phyloP scores from a whole-genome alignment of 2,329 filamentous ascomycete species.

The Bipolaris zeicola region DNA sequence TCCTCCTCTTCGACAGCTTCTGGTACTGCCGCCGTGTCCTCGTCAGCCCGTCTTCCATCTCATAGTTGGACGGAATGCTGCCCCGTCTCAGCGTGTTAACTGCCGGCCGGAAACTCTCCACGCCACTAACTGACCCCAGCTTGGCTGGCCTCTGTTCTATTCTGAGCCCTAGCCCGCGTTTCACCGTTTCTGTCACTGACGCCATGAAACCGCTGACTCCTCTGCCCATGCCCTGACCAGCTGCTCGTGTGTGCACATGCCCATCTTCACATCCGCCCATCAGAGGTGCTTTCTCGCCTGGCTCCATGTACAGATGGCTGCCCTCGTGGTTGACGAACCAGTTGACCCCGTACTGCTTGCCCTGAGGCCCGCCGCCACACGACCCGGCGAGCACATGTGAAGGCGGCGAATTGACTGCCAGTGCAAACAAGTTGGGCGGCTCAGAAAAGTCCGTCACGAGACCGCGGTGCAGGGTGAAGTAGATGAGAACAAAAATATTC shows the following conservation, averaged over 20 bases:
- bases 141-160: constrained; percentile 11
- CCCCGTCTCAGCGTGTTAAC: constrained; percentile 22
- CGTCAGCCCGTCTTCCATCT: constrained; percentile 44
- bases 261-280: constrained; percentile 16
- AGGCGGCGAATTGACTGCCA: constrained; percentile 70
- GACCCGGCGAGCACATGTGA: constrained; percentile 58
- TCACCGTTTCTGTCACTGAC: constrained; percentile 11
- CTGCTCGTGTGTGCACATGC: constrained; percentile 16
- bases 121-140: constrained; percentile 29
- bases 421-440: constrained; percentile 73
- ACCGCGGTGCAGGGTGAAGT: constrained; percentile 64
- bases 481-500: constrained; percentile 68
- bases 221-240: constrained; percentile 9
- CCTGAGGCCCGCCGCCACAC: constrained; percentile 62
- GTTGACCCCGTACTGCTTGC: constrained; percentile 54
- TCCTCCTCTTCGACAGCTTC: constrained; percentile 46
- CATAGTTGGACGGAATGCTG: constrained; percentile 34
- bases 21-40: constrained; percentile 42
- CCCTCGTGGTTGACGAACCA: constrained; percentile 56
- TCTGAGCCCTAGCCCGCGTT: constrained; percentile 20
- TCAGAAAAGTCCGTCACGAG: constrained; percentile 81
- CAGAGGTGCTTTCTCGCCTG: constrained; percentile 42
- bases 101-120: constrained; percentile 16
- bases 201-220: constrained; percentile 2
- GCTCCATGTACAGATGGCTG: constrained; percentile 61